phyloP scores from a whole-genome alignment of 202 grass and related monocot species.

The Schoenoplectus triqueter region DNA sequence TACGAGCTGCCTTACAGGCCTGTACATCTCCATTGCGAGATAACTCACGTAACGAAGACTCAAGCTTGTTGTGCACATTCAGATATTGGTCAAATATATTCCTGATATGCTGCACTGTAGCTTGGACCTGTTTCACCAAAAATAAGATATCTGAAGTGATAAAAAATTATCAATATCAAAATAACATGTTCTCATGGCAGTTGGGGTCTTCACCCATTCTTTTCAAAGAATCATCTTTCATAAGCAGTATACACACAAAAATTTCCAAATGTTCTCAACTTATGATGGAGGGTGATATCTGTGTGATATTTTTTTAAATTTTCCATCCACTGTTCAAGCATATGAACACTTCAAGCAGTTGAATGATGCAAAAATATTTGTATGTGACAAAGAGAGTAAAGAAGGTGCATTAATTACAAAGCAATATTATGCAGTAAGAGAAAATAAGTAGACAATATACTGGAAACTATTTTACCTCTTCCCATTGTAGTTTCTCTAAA shows the following conservation, averaged over 20 bases:
- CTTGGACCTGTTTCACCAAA: slow-evolving; percentile 61
- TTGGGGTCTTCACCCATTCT: not conserved
- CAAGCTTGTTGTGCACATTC: slow-evolving; percentile 81
- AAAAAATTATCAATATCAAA: not conserved
- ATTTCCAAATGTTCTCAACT: not conserved
- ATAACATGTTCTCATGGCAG: not conserved
- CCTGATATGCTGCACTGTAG: slow-evolving; percentile 69
- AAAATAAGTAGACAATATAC: not conserved
- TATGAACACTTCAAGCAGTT: slow-evolving; percentile 3
- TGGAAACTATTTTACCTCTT: slow-evolving; percentile 61
- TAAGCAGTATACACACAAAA: not conserved
- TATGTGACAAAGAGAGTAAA: not conserved
- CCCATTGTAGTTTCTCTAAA: slow-evolving; percentile 85
- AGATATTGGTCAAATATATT: slow-evolving; percentile 72
- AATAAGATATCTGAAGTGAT: not conserved
- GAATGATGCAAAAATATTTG: not conserved
- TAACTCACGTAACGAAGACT: slow-evolving; percentile 72
- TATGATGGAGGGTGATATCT: not conserved
- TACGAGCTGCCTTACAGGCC: slow-evolving; percentile 81
- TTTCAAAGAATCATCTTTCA: not conserved
- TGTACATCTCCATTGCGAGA: slow-evolving; percentile 84
- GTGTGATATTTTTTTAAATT: slow-evolving; percentile 15
- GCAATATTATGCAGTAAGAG: not conserved
- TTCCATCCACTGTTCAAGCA: not conserved
- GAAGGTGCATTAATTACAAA: slow-evolving; percentile 12